Percentiles rank a stretch among this genome's conserved stretches.
Conservation (phyloP, 2,329 filamentous ascomycete genomes). For the Cladorrhinum sp. region DNA sequence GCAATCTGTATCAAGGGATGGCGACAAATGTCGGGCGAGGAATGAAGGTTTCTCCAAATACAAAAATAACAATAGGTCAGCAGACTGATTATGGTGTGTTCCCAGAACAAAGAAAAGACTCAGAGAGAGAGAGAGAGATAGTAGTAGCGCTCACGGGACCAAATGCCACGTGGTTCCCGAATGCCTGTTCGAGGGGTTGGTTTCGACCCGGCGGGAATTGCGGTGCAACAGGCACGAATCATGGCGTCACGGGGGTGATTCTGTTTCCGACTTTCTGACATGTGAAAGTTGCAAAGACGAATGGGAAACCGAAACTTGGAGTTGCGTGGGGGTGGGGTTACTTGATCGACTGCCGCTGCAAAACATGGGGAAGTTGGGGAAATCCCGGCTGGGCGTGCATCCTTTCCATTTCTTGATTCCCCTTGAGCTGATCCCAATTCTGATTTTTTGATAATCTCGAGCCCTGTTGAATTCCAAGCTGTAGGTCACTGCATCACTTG, state of each 20-base stretch:
- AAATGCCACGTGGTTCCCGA: slow-evolving; percentile 9
- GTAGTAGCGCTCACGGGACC: slow-evolving; percentile 15
- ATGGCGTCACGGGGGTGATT: slow-evolving; percentile 23
- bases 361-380: neutral
- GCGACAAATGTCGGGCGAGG: too few relatives aligned
- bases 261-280: slow-evolving; percentile 18
- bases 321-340: slow-evolving; percentile 2
- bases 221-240: slow-evolving; percentile 20
- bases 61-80: neutral
- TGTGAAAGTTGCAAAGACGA: slow-evolving; percentile 21
- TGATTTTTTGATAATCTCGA: neutral
- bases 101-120: neutral
- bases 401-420: neutral
- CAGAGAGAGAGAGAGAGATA: too few relatives aligned
- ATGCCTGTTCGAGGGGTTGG: neutral
- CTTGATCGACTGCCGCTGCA: neutral
- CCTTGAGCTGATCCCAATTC: neutral
- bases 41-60: too few relatives aligned
- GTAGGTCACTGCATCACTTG: neutral
- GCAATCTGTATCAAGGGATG: neutral
- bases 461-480: neutral
- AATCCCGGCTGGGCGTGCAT: neutral
- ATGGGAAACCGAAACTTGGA: neutral
- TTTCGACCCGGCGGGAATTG: slow-evolving; percentile 8
- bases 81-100: neutral